Evolutionary conservation across 192 early-diverging fungal species (phyloP), one percentile per base, ranked within the genome.

Genomic region (Pilaira anomala): DNA sequence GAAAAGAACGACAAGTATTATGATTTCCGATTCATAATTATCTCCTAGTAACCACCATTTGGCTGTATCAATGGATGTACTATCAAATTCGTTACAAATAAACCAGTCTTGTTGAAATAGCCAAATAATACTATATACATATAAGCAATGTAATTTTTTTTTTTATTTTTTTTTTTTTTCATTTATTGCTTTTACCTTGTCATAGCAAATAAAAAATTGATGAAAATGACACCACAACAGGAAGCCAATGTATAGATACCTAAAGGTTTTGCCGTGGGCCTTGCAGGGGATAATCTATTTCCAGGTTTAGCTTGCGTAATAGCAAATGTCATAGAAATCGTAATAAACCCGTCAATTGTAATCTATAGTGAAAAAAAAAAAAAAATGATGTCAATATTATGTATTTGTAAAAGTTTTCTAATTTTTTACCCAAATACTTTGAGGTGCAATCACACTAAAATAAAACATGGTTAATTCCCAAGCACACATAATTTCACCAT

Each of bases 11-110:
- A 91, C 66, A 18, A 91, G 73, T 1, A 83, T 77, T 24, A 84
- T 78, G 24, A 87, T 65, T 60, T 74, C 84, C 13, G 82, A 76
- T 75, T 93, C 89, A 65, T 82, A 93, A 65, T 91, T 91, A 62
- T 93, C 91, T 33, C 81, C 89, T 7, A 91, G 67, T 30, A 90
- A 73, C 87, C 89, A 93, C 91, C 91, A 93, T 52, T 82, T 71
- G 21, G 82, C 61, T 7, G 85, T 71, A 63, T 90, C 81, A 18
- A 81, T 72, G 52, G 79, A 65, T 16, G 75, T 59, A 44, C 78
- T 77, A 65, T 91, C 88, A 76, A 93, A 91, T 76, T 93, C 87
- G 67, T 90, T 75, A 78, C 91, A 93, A 40, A 82, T 68, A 80
- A 88, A 93, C 83, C 83, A 93, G 19, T 65, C 50, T 57, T 90